Base-by-base conservation (phyloP, 1,284 basidiomycete species). In the Limonomyces culmigenus region DNA sequence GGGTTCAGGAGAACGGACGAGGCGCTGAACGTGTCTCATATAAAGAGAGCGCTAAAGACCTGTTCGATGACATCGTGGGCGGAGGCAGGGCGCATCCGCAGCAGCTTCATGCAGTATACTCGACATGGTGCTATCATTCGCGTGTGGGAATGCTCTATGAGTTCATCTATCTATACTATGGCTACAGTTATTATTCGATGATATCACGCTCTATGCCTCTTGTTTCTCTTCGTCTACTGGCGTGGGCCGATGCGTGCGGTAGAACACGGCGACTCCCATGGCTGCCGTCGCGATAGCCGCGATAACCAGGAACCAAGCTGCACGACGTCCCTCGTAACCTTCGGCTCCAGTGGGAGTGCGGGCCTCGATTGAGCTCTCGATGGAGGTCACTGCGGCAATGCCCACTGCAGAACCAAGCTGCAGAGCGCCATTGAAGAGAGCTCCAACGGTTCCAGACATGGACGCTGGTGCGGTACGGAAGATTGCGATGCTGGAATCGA, bases 371-470 rank as follows among this genome's bases (percentile, higher is more conserved):
- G 60, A 62, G 1, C 60, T 56, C 50, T 66, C 50, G 42, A 72
- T 69, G 4, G 67, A 63, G 36, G 50, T 53, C 20, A 62, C 55
- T 3, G 59, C 59, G 3, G 70, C 60, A 31, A 64, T 50, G n/a
- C 63, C 64, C 15, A 65, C 50, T 2, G 69, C 70, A 3, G 58
- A 59, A 16, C 70, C 68, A 34, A 67, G 52, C 47, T 73, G 66
- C 0, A 70, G 56, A 10, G 65, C 65, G 17, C 60, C 57, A 39
- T 67, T 67, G 52, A 70, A 69, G 23, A 71, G 61, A 2, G 70
- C 70, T 13, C 67, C 67, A 2, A 69, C 61, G 1, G 62, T 65
- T 30, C 70, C 70, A 1, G 67, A 57, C 49, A 65, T 61, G 13
- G 55, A 51, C 3, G 63, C 38, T 2, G 70, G 68, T 3, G 58